Evolutionary conservation across 2,329 filamentous ascomycete species (phyloP).

Genomic region (Sarocladium brachiariae): DNA sequence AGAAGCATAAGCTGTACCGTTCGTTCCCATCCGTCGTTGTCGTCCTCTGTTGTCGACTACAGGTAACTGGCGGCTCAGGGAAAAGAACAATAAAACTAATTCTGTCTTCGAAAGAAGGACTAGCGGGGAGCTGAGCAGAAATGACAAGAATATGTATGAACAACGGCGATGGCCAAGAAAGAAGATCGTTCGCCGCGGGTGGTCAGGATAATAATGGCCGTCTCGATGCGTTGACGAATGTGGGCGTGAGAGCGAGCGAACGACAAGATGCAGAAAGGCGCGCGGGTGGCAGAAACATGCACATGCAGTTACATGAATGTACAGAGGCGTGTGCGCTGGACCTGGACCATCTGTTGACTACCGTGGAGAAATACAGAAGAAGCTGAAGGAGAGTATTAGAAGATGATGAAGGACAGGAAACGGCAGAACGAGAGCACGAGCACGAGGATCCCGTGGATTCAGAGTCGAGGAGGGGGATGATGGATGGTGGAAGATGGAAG

Average conservation of each 20-base stretch:
- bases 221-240: not conserved
- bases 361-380: not conserved
- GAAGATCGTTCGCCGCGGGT: not conserved
- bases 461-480: not conserved
- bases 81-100: not conserved
- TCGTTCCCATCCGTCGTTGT: too few species aligned
- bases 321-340: not conserved
- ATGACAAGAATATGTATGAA: not conserved
- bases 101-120: not conserved
- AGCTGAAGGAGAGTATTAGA: not conserved
- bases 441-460: conserved; percentile 12
- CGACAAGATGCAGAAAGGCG: not conserved
- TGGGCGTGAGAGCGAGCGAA: not conserved
- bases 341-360: not conserved
- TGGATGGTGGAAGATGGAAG: not conserved
- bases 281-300: not conserved
- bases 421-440: not conserved
- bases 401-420: not conserved
- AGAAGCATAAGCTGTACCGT: not conserved
- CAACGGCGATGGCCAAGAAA: not conserved
- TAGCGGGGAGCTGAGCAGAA: not conserved
- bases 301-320: conserved; percentile 4
- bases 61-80: not conserved
- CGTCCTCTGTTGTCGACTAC: not conserved
- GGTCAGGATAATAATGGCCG: conserved; percentile 2